These are phyloP conservation scores for Entomortierella parvispora DNA, from an alignment of 192 early-diverging fungal species.

Conservation along the genomic window DNA sequence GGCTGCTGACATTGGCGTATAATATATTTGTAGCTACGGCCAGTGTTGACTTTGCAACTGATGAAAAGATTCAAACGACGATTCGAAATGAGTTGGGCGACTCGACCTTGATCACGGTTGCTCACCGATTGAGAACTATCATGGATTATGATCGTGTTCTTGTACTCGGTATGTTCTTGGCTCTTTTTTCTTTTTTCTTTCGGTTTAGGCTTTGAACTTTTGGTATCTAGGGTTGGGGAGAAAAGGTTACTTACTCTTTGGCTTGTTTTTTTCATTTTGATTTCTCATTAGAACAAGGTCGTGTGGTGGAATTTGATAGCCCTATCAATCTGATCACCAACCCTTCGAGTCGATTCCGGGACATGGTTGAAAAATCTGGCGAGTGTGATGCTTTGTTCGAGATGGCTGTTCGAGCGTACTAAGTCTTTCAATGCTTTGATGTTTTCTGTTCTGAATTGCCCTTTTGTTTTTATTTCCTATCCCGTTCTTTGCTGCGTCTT, in stretches of 20 bases:
- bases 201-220: no score
- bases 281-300: slow-evolving; percentile 67
- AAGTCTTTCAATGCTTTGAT: neutral
- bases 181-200: neutral
- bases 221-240: no score
- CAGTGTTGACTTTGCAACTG: slow-evolving; percentile 69
- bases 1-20: no score
- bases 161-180: slow-evolving; percentile 60
- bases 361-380: slow-evolving; percentile 86
- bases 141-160: slow-evolving; percentile 82
- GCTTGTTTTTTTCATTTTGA: neutral
- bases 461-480: slow-evolving; percentile 8
- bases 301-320: slow-evolving; percentile 83
- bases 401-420: slow-evolving; percentile 54
- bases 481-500: neutral
- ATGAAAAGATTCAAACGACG: slow-evolving; percentile 67
- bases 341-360: slow-evolving; percentile 68
- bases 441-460: neutral
- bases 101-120: slow-evolving; percentile 70
- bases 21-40: slow-evolving; percentile 69
- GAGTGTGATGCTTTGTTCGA: slow-evolving; percentile 77
- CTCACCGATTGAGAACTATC: slow-evolving; percentile 68
- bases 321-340: slow-evolving; percentile 76
- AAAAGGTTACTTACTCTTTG: neutral
- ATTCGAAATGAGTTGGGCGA: slow-evolving; percentile 64